A percentile compares a stretch with the other conserved stretches of the same genome.
These are phyloP conservation scores for Phalaenopsis equestris DNA, from an alignment of 106 monocot species.

Conservation along the genomic window DNA sequence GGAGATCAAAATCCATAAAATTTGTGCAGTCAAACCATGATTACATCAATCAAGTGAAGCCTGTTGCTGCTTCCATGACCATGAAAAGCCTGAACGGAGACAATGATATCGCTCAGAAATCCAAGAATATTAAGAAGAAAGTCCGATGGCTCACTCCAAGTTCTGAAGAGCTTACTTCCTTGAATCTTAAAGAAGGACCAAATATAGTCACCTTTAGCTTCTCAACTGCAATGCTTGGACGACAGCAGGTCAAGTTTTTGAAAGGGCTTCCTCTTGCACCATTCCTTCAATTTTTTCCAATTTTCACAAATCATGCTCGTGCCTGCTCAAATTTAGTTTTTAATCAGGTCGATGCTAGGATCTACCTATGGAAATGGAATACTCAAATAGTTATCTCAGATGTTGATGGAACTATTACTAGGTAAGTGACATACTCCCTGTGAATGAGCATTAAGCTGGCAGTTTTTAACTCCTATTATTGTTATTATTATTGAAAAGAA, in stretches of 20 bases:
- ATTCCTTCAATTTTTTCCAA: not conserved
- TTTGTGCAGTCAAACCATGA: conserved; percentile 16
- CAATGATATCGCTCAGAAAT: conserved; percentile 12
- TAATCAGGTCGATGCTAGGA: conserved; percentile 81
- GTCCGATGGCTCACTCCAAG: conserved; percentile 56
- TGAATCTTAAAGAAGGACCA: conserved; percentile 70
- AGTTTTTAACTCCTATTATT: too few species aligned
- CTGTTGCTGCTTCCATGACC: conserved; percentile 8
- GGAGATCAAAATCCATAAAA: conserved; percentile 36
- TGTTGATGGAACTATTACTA: conserved; percentile 96
- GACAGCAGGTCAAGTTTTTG: conserved; percentile 49
- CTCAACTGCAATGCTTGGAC: conserved; percentile 77
- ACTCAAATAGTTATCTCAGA: conserved; percentile 81
- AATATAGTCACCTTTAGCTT: conserved; percentile 74
- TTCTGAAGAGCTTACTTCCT: conserved; percentile 67
- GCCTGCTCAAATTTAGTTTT: not conserved
- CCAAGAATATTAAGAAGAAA: conserved; percentile 28
- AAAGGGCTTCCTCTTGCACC: not conserved
- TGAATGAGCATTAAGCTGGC: not conserved
- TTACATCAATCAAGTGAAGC: conserved; percentile 1
- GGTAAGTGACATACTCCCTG: conserved; percentile 24
- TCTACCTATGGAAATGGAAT: conserved; percentile 86
- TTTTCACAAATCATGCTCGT: not conserved
- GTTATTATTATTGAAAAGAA: too few species aligned
- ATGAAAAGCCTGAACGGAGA: conserved; percentile 7